Percentiles rank a stretch among this genome's conserved stretches.
Evolutionary conservation across 2,329 filamentous ascomycete species (phyloP).

Genomic region (Microcyclosporella mali): DNA sequence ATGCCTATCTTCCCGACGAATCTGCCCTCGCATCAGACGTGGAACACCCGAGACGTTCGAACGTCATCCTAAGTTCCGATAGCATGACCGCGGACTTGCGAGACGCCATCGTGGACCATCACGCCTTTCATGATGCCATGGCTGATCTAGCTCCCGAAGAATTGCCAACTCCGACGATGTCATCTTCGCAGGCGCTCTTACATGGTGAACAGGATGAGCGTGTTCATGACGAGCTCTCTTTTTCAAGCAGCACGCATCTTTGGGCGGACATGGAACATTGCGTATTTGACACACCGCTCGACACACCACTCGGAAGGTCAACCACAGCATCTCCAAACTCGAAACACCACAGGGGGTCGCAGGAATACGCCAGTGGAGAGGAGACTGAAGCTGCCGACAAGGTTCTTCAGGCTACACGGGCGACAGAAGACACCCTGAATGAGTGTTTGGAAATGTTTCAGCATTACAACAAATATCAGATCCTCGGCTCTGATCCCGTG

Average conservation of each 20-base stretch:
- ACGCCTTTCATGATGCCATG: constrained; percentile 16
- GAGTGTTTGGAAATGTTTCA: constrained; percentile 4
- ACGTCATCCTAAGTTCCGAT: constrained; percentile 8
- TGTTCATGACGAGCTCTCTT: background rate
- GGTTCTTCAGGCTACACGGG: background rate
- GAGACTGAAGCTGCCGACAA: background rate
- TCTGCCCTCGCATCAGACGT: background rate
- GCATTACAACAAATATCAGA: constrained; percentile 1
- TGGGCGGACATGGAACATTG: background rate
- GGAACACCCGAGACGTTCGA: background rate
- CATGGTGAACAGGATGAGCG: background rate
- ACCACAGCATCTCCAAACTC: background rate
- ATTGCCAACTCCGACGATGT: background rate
- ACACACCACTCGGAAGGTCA: background rate
- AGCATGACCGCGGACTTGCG: constrained; percentile 13
- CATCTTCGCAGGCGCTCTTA: background rate
- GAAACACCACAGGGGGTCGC: background rate
- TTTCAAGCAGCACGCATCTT: background rate
- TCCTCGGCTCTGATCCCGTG: background rate
- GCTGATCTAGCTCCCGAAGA: constrained; percentile 5
- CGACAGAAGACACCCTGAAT: background rate
- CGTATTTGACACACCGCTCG: background rate
- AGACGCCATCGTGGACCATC: constrained; percentile 13
- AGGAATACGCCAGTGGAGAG: background rate
- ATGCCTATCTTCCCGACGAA: background rate